Evolutionary conservation across 2,329 filamentous ascomycete genomes (phyloP).

Genomic region (Colletotrichum sublineola): DNA sequence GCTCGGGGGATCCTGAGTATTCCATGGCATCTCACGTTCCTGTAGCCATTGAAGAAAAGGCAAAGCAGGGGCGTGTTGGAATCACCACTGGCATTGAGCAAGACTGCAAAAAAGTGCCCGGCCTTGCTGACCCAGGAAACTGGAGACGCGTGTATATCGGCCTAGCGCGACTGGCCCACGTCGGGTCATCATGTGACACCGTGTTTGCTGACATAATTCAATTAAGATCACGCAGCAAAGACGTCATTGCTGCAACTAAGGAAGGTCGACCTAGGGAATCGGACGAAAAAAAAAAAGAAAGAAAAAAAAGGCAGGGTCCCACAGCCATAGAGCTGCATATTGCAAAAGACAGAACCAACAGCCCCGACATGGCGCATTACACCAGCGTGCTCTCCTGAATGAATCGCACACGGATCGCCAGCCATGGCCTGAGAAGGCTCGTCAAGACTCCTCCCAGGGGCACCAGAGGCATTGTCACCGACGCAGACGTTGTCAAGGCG

Average conservation of each 20-base stretch:
- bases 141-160: slow-evolving; percentile 55
- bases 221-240: slow-evolving; percentile 23
- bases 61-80: neutral
- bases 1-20: slow-evolving; percentile 54
- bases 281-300: neutral
- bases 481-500: slow-evolving; percentile 66
- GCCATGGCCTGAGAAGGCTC: slow-evolving; percentile 56
- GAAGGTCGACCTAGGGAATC: slow-evolving; percentile 22
- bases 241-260: slow-evolving; percentile 35
- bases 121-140: neutral
- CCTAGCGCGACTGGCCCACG: slow-evolving; percentile 52
- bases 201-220: slow-evolving; percentile 44
- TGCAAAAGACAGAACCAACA: slow-evolving; percentile 20
- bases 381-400: slow-evolving; percentile 49
- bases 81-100: neutral
- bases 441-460: slow-evolving; percentile 43
- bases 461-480: slow-evolving; percentile 57
- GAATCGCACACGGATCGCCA: slow-evolving; percentile 54
- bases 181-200: slow-evolving; percentile 58
- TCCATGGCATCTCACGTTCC: slow-evolving; percentile 52
- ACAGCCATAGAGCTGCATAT: slow-evolving; percentile 22
- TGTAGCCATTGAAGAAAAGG: neutral
- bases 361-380: slow-evolving; percentile 42
- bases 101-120: neutral
- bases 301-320: slow-evolving; percentile 11